Evolutionary conservation across 202 grass and related monocot genomes (phyloP).

Genomic region (Miscanthus sacchariflorus): DNA sequence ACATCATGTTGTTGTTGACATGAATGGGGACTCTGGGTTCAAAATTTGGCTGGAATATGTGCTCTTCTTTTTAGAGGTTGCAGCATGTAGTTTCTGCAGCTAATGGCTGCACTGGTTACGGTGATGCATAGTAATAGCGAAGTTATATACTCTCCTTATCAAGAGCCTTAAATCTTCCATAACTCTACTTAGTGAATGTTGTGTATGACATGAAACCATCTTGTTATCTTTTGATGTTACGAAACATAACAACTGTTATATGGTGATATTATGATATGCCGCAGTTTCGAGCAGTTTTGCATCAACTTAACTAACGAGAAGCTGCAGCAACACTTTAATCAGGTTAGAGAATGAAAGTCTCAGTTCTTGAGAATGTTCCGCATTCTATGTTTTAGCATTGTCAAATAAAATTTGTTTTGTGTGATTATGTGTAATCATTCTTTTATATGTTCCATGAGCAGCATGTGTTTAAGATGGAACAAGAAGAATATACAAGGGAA

Average conservation of each 20-base stretch:
- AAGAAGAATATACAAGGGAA: constrained; percentile 99
- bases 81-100: constrained; percentile 30
- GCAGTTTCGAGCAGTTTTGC: constrained; percentile 99
- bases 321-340: constrained; percentile 99
- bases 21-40: too few relatives aligned
- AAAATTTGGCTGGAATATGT: constrained; percentile 16
- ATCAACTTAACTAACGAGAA: constrained; percentile 99
- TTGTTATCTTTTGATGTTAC: constrained; percentile 30
- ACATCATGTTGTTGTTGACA: not conserved
- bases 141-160: constrained; percentile 34
- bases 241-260: constrained; percentile 12
- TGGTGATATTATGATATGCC: constrained; percentile 50
- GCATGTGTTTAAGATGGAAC: constrained; percentile 99
- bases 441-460: constrained; percentile 56
- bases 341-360: constrained; percentile 63
- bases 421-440: not conserved
- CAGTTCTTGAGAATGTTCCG: constrained; percentile 39
- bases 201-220: constrained; percentile 41
- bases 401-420: constrained; percentile 12
- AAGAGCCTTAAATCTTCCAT: not conserved
- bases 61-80: constrained; percentile 8
- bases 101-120: constrained; percentile 15
- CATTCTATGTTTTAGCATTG: constrained; percentile 31
- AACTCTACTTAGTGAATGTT: constrained; percentile 20
- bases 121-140: constrained; percentile 29